A percentile compares a stretch with the other conserved stretches of the same genome.
Conservation (phyloP, 495 filamentous ascomycete species). For the Penicillium argentinense region DNA sequence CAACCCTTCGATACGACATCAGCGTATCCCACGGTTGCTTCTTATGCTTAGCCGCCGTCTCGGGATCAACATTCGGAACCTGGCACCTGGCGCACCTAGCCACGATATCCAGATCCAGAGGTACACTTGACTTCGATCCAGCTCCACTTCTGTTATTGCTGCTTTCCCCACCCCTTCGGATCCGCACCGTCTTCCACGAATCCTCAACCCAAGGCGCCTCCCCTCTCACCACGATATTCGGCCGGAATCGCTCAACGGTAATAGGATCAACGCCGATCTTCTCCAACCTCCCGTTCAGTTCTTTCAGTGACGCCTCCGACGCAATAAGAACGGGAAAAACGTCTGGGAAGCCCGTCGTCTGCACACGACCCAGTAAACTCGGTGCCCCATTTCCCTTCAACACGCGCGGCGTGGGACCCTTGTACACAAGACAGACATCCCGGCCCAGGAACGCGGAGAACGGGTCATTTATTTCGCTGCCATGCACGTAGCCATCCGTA, state of each 20-base stretch:
- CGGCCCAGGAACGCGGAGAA: slow-evolving; percentile 38
- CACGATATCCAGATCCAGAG: slow-evolving; percentile 57
- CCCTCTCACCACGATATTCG: slow-evolving; percentile 77
- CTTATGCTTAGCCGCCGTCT: slow-evolving; percentile 65
- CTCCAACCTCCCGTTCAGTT: slow-evolving; percentile 34
- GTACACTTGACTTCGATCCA: neutral
- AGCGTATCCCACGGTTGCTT: slow-evolving; percentile 77
- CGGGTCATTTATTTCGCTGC: slow-evolving; percentile 27
- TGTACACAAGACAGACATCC: slow-evolving; percentile 38
- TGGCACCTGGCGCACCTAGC: slow-evolving; percentile 77
- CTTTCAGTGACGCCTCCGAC: slow-evolving; percentile 49
- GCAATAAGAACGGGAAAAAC: slow-evolving; percentile 49
- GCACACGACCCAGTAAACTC: slow-evolving; percentile 34
- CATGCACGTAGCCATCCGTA: slow-evolving; percentile 43
- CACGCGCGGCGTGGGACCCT: slow-evolving; percentile 42
- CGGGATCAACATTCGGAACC: slow-evolving; percentile 80
- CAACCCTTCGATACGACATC: slow-evolving; percentile 68
- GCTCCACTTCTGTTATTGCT: neutral
- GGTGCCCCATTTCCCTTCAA: slow-evolving; percentile 41
- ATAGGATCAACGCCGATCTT: slow-evolving; percentile 28
- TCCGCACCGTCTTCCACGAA: slow-evolving; percentile 71
- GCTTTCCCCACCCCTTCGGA: slow-evolving; percentile 28
- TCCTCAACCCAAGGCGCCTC: slow-evolving; percentile 71
- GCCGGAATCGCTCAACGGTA: slow-evolving; percentile 66
- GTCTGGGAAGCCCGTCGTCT: slow-evolving; percentile 42